Evolutionary conservation across 1,284 basidiomycete genomes (phyloP), one percentile per base, ranked within the genome.

Genomic region (Dichomitus squalens): DNA sequence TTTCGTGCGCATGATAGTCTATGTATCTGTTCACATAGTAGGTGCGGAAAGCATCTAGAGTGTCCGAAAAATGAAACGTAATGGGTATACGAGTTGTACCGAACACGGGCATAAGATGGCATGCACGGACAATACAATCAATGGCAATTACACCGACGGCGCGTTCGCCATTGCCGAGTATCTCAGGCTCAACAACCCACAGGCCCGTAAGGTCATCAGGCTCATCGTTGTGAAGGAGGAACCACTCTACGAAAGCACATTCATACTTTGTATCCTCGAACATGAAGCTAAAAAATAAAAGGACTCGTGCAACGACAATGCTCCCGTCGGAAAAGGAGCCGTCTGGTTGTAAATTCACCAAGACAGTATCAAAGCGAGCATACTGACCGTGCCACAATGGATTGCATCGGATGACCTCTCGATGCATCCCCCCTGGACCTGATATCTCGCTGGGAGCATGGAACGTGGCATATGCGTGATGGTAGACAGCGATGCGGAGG

Each of bases 361-460:
- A 55, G 0, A 59, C 55, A 7, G 59, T 63, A 47, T 66, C 63
- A 34, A 48, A 55, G 0, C 63, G 60, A 1, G 48, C n/a, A 12
- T 36, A 31, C 1, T 49, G 33, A 25, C 50, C 34, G 3, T 49
- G 34, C 70, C 68, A 72, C 0, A 25, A 2, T 3, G 53, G 48
- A 2, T 8, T 55, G n/a, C 39, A 43, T 0, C 48, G 48, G 8
- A 55, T 55, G 7, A 44, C 20, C 33, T 55, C 61, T 0, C 50
- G 56, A 14, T 59, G 61, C 71, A 72, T 69, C 7, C 71, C 66
- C 3, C 49, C 35, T 7, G 58, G 25, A 1, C 68, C 65, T 12
- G 55, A 64, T 6, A 33, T 41, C 20, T 72, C 70, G 50, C 70
- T 70, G 2, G 68, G 70, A 12, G 70, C 69, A 52, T 65, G 66